Conservation (phyloP, 371 early-diverging fungal genomes). For the Capillidium heterosporum region DNA sequence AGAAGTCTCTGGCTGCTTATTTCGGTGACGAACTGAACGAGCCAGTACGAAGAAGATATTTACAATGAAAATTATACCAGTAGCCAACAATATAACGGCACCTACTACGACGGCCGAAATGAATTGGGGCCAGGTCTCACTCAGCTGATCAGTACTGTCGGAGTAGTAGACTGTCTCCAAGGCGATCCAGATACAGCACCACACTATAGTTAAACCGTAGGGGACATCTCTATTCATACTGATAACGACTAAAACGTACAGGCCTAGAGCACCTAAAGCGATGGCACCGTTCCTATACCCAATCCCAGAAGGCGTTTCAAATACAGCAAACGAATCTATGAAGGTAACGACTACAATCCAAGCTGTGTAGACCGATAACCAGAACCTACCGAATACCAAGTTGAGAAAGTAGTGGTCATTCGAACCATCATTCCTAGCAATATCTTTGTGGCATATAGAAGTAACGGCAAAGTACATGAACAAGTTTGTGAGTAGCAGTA, state of each 20-base stretch:
- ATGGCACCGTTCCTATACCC: neutral
- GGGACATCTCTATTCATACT: neutral
- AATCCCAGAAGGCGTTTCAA: neutral
- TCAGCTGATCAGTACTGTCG: neutral
- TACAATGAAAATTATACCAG: neutral
- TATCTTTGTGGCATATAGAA: neutral
- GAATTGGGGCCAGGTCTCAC: neutral
- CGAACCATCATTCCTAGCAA: neutral
- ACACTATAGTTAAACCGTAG: neutral
- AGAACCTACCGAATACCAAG: neutral
- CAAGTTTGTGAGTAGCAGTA: neutral
- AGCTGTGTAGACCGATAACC: neutral
- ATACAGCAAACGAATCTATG: neutral
- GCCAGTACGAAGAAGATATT: neutral
- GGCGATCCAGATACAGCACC: neutral
- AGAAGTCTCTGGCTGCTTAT: neutral
- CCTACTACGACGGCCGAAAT: neutral
- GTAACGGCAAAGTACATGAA: neutral
- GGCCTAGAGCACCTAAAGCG: neutral
- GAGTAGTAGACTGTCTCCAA: neutral
- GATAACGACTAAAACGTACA: neutral
- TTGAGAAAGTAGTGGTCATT: neutral
- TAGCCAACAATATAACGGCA: neutral
- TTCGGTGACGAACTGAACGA: neutral
- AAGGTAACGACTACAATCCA: neutral